Evolutionary conservation across 2,329 filamentous ascomycete genomes (phyloP).

Genomic region (Incumbomyces lentus): DNA sequence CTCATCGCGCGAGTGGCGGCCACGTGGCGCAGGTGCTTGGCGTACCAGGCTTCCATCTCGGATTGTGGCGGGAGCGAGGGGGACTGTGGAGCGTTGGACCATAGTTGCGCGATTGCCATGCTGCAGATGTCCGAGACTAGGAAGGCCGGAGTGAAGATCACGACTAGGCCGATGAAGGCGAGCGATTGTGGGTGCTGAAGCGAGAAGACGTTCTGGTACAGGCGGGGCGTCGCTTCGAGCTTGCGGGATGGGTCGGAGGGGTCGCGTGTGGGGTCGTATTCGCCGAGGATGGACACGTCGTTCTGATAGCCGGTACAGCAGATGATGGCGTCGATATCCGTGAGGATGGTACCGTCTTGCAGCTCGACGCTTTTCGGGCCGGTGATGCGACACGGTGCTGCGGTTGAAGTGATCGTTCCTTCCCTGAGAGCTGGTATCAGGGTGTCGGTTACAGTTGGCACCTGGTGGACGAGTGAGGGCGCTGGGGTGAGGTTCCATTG

Average conservation of each 20-base stretch:
- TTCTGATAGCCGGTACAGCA: constrained; percentile 29
- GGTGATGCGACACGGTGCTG: constrained; percentile 13
- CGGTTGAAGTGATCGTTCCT: constrained; percentile 22
- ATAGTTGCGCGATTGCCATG: constrained; percentile 26
- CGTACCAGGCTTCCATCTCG: constrained; percentile 22
- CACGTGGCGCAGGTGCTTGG: constrained; percentile 17
- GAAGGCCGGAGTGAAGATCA: constrained; percentile 21
- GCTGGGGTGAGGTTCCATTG: constrained; percentile 22
- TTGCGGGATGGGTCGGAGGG: not conserved
- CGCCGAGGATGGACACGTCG: constrained; percentile 21
- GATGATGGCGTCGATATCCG: constrained; percentile 26
- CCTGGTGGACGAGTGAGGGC: constrained; percentile 21
- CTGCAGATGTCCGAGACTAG: constrained; percentile 22
- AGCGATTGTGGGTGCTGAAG: constrained; percentile 23
- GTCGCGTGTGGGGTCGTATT: constrained; percentile 21
- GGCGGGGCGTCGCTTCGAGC: constrained; percentile 13
- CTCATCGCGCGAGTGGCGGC: constrained; percentile 6
- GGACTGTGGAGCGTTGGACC: constrained; percentile 21
- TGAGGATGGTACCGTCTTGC: constrained; percentile 23
- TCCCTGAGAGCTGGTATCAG: constrained; percentile 22
- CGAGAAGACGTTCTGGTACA: constrained; percentile 27
- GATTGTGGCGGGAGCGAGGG: constrained; percentile 14
- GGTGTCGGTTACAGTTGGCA: constrained; percentile 25
- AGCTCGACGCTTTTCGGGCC: constrained; percentile 23
- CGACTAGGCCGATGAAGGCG: constrained; percentile 23